Conservation (phyloP, 164 flowering plant species). For the Nymphaea colorata region DNA sequence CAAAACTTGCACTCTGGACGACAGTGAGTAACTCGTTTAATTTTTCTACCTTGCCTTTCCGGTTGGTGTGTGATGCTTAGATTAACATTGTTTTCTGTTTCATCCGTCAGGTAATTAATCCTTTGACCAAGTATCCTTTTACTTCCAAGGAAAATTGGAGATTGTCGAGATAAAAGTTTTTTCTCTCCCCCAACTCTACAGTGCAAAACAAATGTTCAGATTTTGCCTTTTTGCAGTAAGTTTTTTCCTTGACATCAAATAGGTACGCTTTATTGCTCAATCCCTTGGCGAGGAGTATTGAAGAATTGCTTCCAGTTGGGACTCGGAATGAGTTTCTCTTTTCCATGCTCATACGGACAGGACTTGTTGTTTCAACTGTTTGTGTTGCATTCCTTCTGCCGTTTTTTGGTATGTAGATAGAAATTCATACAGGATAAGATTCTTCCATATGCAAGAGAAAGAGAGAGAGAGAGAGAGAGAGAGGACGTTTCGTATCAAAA, state of each 20-base stretch:
- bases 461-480: too few relatives aligned
- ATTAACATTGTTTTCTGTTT: neutral
- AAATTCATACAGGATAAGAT: too few relatives aligned
- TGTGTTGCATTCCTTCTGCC: conserved; percentile 71
- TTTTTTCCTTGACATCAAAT: conserved; percentile 33
- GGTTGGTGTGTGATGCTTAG: neutral
- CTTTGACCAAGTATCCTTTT: conserved; percentile 89
- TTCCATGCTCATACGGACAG: conserved; percentile 47
- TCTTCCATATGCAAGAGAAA: too few relatives aligned
- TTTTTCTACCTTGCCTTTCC: neutral
- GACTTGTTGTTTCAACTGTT: conserved; percentile 64
- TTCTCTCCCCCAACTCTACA: too few relatives aligned
- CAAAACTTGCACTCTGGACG: conserved; percentile 83
- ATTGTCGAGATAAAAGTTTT: neutral
- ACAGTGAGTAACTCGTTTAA: conserved; percentile 44
- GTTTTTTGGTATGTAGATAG: conserved; percentile 50
- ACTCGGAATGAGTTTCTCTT: conserved; percentile 29
- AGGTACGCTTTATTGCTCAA: conserved; percentile 72
- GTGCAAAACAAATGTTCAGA: neutral
- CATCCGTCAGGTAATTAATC: conserved; percentile 67
- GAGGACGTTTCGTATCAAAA: too few relatives aligned
- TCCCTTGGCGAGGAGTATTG: conserved; percentile 74
- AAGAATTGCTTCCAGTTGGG: conserved; percentile 61
- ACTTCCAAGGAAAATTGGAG: neutral
- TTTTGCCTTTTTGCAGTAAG: neutral